Evolutionary conservation across 1,284 basidiomycete species (phyloP).

Genomic region (Pascua sp.): DNA sequence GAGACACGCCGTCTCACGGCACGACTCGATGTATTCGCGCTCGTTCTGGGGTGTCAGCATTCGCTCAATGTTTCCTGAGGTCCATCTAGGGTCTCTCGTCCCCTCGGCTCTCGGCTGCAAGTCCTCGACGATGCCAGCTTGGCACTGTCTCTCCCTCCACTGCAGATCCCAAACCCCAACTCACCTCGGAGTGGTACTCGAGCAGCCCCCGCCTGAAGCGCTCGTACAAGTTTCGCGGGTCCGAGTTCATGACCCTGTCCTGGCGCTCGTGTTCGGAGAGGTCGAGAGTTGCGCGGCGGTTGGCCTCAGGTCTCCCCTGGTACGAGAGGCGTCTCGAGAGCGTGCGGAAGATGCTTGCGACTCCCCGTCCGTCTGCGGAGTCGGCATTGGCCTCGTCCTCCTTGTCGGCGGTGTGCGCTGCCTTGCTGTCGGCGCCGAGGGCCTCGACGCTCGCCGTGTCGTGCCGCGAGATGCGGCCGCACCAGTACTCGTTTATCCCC

Average conservation of each 20-base stretch:
- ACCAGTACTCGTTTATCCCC: slow-evolving; percentile 37
- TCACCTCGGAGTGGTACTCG: slow-evolving; percentile 27
- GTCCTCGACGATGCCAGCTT: background rate
- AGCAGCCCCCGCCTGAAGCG: slow-evolving; percentile 41
- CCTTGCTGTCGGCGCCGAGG: no score
- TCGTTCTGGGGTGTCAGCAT: no score
- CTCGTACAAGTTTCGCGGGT: slow-evolving; percentile 37
- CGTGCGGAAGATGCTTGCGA: background rate
- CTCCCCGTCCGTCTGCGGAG: background rate
- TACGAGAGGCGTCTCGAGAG: slow-evolving; percentile 1
- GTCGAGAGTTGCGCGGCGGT: slow-evolving; percentile 11
- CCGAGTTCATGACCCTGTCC: slow-evolving; percentile 26
- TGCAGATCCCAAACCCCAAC: background rate
- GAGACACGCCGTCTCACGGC: slow-evolving; percentile 41
- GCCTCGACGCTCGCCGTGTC: background rate
- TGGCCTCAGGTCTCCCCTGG: background rate
- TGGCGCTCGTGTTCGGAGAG: slow-evolving; percentile 25
- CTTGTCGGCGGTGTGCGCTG: background rate
- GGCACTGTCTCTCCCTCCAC: slow-evolving; percentile 4
- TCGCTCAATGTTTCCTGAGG: no score
- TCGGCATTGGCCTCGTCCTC: background rate
- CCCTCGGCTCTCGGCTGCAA: slow-evolving; percentile 6
- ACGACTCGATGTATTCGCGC: slow-evolving; percentile 39
- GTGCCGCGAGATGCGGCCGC: slow-evolving; percentile 25
- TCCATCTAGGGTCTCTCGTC: slow-evolving; percentile 25